These are phyloP conservation scores for Blastobotrys chiropterorum DNA, from an alignment of 805 yeast genomes.

Conservation along the genomic window DNA sequence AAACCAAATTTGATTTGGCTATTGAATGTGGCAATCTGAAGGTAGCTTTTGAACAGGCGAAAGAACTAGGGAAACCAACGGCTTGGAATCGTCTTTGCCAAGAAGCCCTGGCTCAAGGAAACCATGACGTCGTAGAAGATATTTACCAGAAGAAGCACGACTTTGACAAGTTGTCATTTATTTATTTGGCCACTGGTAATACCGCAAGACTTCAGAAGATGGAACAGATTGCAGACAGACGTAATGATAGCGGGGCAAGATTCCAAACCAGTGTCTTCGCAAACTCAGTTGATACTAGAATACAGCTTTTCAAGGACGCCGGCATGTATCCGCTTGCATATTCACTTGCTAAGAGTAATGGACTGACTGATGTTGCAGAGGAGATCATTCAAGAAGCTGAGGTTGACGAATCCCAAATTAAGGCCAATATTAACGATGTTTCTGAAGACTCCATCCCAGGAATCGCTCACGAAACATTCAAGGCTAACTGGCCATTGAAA, in stretches of 20 bases:
- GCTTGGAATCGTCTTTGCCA: conserved; percentile 79
- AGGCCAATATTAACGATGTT: conserved; percentile 42
- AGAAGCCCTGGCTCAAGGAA: conserved; percentile 89
- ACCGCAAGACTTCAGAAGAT: conserved; percentile 66
- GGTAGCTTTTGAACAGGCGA: conserved; percentile 86
- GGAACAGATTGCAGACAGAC: conserved; percentile 83
- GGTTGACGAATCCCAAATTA: conserved; percentile 54
- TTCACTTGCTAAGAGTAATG: conserved; percentile 83
- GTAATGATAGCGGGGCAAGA: conserved; percentile 73
- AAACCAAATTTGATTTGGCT: conserved; percentile 92
- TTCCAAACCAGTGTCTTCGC: conserved; percentile 77
- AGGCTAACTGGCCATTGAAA: conserved; percentile 75
- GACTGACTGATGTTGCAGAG: conserved; percentile 68
- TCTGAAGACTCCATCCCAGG: conserved; percentile 40
- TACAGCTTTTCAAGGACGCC: conserved; percentile 63
- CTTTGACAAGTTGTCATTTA: conserved; percentile 84
- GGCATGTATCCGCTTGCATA: conserved; percentile 89
- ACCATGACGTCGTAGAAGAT: conserved; percentile 74
- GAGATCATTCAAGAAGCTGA: conserved; percentile 68
- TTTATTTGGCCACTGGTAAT: conserved; percentile 83
- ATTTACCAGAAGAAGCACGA: conserved; percentile 81
- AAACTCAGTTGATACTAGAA: conserved; percentile 68
- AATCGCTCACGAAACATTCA: conserved; percentile 37
- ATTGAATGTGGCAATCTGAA: conserved; percentile 85
- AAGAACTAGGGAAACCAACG: conserved; percentile 55